phyloP scores from a whole-genome alignment of 345 rosid species.

The Hirschfeldia incana region DNA sequence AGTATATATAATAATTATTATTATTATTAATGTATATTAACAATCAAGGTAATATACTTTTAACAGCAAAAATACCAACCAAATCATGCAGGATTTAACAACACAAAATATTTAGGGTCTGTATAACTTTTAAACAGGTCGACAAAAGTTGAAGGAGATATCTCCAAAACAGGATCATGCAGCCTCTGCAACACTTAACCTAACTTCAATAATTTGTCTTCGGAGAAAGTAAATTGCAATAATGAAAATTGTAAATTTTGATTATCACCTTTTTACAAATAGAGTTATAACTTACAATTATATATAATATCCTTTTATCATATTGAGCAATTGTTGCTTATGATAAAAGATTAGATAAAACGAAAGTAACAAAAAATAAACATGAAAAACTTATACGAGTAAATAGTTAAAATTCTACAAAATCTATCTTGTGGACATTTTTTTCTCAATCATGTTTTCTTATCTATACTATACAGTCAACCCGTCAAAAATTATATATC shows the following conservation, averaged over 20 bases:
- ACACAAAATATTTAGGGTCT: background rate
- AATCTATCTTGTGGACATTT: background rate
- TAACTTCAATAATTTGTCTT: slow-evolving; percentile 21
- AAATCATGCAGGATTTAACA: background rate
- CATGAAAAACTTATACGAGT: background rate
- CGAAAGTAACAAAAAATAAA: background rate
- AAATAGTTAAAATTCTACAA: background rate
- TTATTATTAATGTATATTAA: background rate
- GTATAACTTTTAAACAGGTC: background rate
- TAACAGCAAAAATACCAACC: background rate
- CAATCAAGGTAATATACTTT: background rate
- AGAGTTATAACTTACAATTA: background rate
- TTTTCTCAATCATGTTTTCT: background rate
- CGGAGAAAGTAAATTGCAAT: slow-evolving; percentile 9
- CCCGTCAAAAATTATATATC: background rate
- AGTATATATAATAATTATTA: background rate
- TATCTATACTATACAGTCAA: background rate
- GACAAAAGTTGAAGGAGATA: background rate
- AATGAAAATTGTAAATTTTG: background rate
- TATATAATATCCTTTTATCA: background rate
- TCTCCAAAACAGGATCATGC: background rate
- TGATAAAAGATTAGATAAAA: background rate
- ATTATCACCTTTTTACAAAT: background rate
- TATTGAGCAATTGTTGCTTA: background rate
- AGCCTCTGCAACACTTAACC: slow-evolving; percentile 17